A percentile compares a stretch with the other conserved stretches of the same genome.
Evolutionary conservation across 192 early-diverging fungal genomes (phyloP).

Genomic region (Obelidium mucronatum): DNA sequence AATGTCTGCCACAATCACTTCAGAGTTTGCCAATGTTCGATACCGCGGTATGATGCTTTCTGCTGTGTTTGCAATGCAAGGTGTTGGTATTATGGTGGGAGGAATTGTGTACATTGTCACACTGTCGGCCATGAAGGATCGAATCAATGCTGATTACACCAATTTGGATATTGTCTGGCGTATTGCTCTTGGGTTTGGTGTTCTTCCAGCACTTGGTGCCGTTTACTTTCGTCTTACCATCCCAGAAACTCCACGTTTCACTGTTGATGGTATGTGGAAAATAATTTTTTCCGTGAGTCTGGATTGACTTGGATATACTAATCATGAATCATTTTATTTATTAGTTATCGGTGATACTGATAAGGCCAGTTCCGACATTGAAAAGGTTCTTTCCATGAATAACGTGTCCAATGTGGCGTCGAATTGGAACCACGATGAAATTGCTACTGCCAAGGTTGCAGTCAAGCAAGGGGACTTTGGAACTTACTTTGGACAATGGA

Average conservation of each 20-base stretch:
- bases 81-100: slow-evolving; percentile 81
- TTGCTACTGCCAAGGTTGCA: slow-evolving; percentile 31
- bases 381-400: slow-evolving; percentile 41
- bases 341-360: slow-evolving; percentile 70
- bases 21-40: slow-evolving; percentile 84
- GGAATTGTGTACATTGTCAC: slow-evolving; percentile 76
- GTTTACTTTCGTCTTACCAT: too few relatives aligned
- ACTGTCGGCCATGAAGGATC: slow-evolving; percentile 72
- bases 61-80: slow-evolving; percentile 89
- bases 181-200: slow-evolving; percentile 83
- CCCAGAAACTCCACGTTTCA: too few relatives aligned
- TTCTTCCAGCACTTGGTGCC: slow-evolving; percentile 79
- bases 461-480: slow-evolving; percentile 37
- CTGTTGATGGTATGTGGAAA: too few relatives aligned
- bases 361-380: slow-evolving; percentile 45
- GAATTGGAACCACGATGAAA: slow-evolving; percentile 30
- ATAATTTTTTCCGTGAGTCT: too few relatives aligned
- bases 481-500: slow-evolving; percentile 79
- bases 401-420: slow-evolving; percentile 16
- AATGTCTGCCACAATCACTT: slow-evolving; percentile 91
- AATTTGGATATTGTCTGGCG: slow-evolving; percentile 91
- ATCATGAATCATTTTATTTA: too few relatives aligned
- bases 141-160: slow-evolving; percentile 68
- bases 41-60: slow-evolving; percentile 88
- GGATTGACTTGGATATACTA: too few relatives aligned